Conservation (phyloP, 768 basidiomycete genomes). For the Sporobolomyces phaffii region DNA sequence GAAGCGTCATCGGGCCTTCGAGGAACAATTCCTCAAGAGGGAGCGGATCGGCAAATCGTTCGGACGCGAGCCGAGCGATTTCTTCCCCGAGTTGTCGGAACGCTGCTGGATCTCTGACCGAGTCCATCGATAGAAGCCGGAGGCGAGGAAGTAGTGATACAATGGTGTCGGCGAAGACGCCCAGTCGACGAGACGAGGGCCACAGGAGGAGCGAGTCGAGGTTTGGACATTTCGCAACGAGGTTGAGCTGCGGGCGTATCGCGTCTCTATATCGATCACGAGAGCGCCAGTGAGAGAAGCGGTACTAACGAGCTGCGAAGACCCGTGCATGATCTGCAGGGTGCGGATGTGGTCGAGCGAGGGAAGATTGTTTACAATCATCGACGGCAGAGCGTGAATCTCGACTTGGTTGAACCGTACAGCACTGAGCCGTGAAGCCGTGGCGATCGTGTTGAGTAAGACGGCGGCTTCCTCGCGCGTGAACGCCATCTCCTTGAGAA, state of each 20-base stretch:
- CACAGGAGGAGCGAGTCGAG: constrained; percentile 35
- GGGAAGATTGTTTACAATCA: neutral
- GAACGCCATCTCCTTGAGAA: neutral
- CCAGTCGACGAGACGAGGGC: constrained; percentile 24
- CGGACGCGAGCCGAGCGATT: neutral
- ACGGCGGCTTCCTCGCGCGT: neutral
- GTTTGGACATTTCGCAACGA: constrained; percentile 5
- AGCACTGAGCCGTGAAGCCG: neutral
- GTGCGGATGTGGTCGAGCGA: constrained; percentile 9
- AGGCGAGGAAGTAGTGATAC: constrained; percentile 12
- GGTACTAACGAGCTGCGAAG: neutral
- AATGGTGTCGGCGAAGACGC: neutral
- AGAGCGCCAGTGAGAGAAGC: neutral
- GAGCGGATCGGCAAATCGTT: constrained; percentile 6
- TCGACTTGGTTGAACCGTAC: constrained; percentile 29
- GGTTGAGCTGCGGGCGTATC: constrained; percentile 7
- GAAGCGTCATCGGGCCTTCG: constrained; percentile 7
- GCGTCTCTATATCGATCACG: too few species aligned
- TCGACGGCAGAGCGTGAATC: neutral
- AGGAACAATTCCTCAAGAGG: constrained; percentile 36
- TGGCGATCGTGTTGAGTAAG: neutral
- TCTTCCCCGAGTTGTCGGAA: constrained; percentile 16
- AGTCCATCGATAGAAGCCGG: constrained; percentile 29
- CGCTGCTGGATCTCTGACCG: constrained; percentile 10
- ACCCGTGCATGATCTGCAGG: constrained; percentile 34